phyloP scores from a whole-genome alignment of 768 basidiomycete genomes.

The Pilatotrama ljubarskyi region DNA sequence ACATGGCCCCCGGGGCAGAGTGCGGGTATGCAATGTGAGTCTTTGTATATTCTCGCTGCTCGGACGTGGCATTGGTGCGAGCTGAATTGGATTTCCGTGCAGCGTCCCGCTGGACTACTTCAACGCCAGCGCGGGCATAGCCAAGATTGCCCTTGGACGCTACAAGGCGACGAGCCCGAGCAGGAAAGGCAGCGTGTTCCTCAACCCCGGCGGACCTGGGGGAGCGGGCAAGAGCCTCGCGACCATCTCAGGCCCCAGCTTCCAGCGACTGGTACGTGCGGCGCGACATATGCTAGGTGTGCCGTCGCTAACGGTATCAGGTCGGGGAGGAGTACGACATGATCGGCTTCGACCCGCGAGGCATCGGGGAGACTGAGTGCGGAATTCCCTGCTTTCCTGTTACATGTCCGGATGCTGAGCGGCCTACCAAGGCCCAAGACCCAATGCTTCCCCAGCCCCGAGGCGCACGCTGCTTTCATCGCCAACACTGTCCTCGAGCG shows the following conservation, averaged over 20 bases:
- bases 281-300: background rate
- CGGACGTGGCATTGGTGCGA: no score
- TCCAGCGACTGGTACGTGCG: slow-evolving; percentile 19
- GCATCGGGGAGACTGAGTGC: slow-evolving; percentile 35
- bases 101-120: slow-evolving; percentile 38
- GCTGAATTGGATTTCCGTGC: no score
- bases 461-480: slow-evolving; percentile 27
- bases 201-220: slow-evolving; percentile 37
- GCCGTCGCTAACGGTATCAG: background rate
- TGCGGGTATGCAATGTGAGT: no score
- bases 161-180: slow-evolving; percentile 28
- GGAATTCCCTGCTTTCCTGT: background rate
- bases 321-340: slow-evolving; percentile 31
- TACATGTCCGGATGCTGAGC: background rate
- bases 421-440: slow-evolving; percentile 25
- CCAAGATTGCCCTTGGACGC: slow-evolving; percentile 32
- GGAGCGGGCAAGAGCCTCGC: slow-evolving; percentile 25
- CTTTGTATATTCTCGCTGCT: no score
- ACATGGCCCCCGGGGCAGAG: no score
- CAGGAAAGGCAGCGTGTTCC: slow-evolving; percentile 32
- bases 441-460: slow-evolving; percentile 29
- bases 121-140: slow-evolving; percentile 29
- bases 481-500: slow-evolving; percentile 30
- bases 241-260: slow-evolving; percentile 1
- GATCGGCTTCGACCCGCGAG: slow-evolving; percentile 35